Evolutionary conservation across 2,329 filamentous ascomycete genomes (phyloP).

Genomic region (Byssothecium circinans): DNA sequence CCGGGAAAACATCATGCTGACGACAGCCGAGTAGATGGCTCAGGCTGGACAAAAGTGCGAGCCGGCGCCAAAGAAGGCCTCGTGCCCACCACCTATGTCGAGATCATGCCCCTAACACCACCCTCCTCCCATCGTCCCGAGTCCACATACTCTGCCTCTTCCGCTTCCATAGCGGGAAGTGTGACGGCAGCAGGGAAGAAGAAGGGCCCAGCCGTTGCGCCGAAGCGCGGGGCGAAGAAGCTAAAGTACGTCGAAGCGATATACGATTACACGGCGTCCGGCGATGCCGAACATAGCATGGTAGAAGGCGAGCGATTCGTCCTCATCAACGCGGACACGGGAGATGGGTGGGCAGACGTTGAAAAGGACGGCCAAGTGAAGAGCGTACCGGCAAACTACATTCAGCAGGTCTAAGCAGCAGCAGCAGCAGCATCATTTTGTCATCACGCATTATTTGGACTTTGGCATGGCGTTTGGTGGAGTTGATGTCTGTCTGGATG

Average conservation of each 20-base stretch:
- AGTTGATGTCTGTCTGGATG: neutral
- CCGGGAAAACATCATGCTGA: conserved; percentile 21
- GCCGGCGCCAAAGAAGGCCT: conserved; percentile 76
- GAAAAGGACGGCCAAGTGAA: conserved; percentile 84
- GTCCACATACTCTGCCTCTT: conserved; percentile 74
- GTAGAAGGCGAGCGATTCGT: conserved; percentile 88
- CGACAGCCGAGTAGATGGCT: conserved; percentile 65
- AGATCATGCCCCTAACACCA: conserved; percentile 57
- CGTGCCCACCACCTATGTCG: conserved; percentile 84
- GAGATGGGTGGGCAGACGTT: conserved; percentile 96
- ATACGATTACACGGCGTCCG: conserved; percentile 87
- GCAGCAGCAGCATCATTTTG: too few relatives aligned
- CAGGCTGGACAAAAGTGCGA: conserved; percentile 87
- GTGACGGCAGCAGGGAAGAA: conserved; percentile 63
- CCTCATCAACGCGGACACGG: conserved; percentile 80
- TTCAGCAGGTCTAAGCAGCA: conserved; percentile 65
- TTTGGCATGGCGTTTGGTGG: conserved; percentile 8
- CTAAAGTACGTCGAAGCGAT: conserved; percentile 89
- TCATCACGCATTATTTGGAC: conserved; percentile 1
- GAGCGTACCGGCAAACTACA: conserved; percentile 92
- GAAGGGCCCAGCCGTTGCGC: conserved; percentile 89
- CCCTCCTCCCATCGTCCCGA: conserved; percentile 46
- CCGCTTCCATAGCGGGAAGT: conserved; percentile 67
- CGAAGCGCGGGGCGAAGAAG: conserved; percentile 88
- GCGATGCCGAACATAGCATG: conserved; percentile 88